Base-by-base conservation (phyloP, 2,329 filamentous ascomycete species). In the Rutstroemia sp. region DNA sequence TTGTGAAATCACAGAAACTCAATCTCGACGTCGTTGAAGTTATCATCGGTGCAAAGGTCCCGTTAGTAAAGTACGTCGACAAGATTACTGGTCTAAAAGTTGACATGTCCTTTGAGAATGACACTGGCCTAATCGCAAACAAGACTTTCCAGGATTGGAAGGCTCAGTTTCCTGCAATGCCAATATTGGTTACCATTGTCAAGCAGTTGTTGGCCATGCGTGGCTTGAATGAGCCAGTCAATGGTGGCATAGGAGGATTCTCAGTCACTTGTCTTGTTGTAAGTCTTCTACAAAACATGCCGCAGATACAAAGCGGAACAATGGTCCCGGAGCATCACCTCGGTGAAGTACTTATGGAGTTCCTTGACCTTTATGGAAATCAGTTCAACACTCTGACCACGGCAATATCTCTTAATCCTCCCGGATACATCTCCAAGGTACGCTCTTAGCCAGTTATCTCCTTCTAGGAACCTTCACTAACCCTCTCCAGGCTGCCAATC, bases 151-250 rank as follows among this genome's bases (percentile, higher is more conserved):
- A 83, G 54, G 70, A 75, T 0, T 99, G 94, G 94, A 92, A 88
- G 71, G 65, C 76, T 14, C 75, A 86, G 53, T 96, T 87, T 62
- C 92, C 92, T 0, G 83, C 84, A 8, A 92, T 97, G 89, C 88
- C 90, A 0, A 82, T 89, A 42, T 75, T 99, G 23, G 89, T 96
- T 39, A 86, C 90, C 0, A 70, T 97, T 25, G 81, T 99, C 72
- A 99, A 99, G 74, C 94, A 99, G 63, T 92, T 95, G 58, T 76
- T 99, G 25, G 78, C 88, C 39, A 95, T 99, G 83, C 84, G 91
- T 59, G 89, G 86, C 0, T 76, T 96, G 52, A 96, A 96, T 64
- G 94, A 99, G 71, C 92, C 95, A 4, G 87, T 89, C 42, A 89
- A 84, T 59, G 94, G 94, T 56, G 94, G 94, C 2, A 83, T 99